Percentiles rank a stretch among this genome's conserved stretches.
These are phyloP conservation scores for Novymonas esmeraldas DNA, from an alignment of 208 protist genomes.

Conservation along the genomic window DNA sequence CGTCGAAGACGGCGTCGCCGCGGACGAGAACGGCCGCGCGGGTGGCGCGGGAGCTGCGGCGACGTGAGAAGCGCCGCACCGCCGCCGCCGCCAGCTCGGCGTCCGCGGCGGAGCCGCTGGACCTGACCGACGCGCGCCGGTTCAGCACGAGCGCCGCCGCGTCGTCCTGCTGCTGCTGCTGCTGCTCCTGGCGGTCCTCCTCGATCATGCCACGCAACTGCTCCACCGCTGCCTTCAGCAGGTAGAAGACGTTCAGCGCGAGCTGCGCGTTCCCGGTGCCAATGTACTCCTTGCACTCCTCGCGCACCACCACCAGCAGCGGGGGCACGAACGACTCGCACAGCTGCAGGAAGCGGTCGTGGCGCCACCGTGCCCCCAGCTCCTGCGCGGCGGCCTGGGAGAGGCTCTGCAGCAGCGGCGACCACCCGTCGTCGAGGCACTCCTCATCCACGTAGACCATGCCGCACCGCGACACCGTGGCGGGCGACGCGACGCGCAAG, in stretches of 20 bases:
- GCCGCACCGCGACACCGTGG: slow-evolving; percentile 98
- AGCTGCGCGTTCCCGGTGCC: slow-evolving; percentile 85
- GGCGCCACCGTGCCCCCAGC: slow-evolving; percentile 58
- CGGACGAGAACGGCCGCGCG: slow-evolving; percentile 46
- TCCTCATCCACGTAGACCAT: slow-evolving; percentile 97
- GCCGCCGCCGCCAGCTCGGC: background rate
- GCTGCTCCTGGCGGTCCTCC: slow-evolving; percentile 36
- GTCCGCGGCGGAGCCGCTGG: background rate
- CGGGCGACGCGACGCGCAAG: slow-evolving; percentile 96
- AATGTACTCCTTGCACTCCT: slow-evolving; percentile 89
- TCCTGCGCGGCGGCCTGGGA: slow-evolving; percentile 42
- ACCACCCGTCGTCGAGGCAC: slow-evolving; percentile 86
- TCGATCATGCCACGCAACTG: slow-evolving; percentile 37
- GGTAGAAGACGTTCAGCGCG: slow-evolving; percentile 80
- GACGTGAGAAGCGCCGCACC: slow-evolving; percentile 41
- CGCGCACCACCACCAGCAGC: slow-evolving; percentile 78
- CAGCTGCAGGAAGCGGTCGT: slow-evolving; percentile 82
- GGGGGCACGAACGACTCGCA: slow-evolving; percentile 60
- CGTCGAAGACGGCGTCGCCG: slow-evolving; percentile 81
- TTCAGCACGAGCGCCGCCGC: slow-evolving; percentile 1
- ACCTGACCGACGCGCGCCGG: background rate
- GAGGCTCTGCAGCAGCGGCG: slow-evolving; percentile 63
- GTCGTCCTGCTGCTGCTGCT: slow-evolving; percentile 26
- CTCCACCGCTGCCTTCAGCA: slow-evolving; percentile 70
- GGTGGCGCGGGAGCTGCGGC: slow-evolving; percentile 48